A percentile compares a stretch with the other conserved stretches of the same genome.
Conservation (phyloP, 1,284 basidiomycete species). For the Erythrobasidium hasegawianum region DNA sequence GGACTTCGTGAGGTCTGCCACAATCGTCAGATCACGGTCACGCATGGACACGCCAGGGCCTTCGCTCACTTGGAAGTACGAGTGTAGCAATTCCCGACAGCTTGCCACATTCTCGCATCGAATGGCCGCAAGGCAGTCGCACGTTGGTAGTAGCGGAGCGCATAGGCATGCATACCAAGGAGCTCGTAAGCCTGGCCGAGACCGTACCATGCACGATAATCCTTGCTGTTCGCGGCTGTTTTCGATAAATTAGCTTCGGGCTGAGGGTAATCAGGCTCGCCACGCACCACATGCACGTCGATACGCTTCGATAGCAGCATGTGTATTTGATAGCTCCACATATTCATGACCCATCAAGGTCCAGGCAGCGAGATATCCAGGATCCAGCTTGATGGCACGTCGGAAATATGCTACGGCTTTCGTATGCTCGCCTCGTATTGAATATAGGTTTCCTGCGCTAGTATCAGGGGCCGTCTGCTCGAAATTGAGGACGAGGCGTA, state of each 20-base stretch:
- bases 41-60: not conserved
- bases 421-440: conserved; percentile 84
- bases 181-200: conserved; percentile 97
- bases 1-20: conserved; percentile 70
- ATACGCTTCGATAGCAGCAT: conserved; percentile 97
- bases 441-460: conserved; percentile 85
- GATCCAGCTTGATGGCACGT: conserved; percentile 86
- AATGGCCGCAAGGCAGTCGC: conserved; percentile 91
- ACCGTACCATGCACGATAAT: conserved; percentile 97
- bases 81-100: conserved; percentile 89
- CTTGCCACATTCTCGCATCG: conserved; percentile 93
- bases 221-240: conserved; percentile 88
- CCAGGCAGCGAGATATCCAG: conserved; percentile 94
- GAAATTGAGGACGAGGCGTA: conserved; percentile 49
- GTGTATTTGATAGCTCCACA: conserved; percentile 97
- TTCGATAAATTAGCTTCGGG: conserved; percentile 13
- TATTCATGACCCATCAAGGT: conserved; percentile 99
- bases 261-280: not conserved
- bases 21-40: conserved; percentile 13
- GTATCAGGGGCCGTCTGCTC: not conserved
- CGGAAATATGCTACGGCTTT: conserved; percentile 95
- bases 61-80: conserved; percentile 68
- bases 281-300: conserved; percentile 82
- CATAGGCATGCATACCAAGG: conserved; percentile 92
- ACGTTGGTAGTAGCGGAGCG: conserved; percentile 92